A percentile compares a stretch with the other conserved stretches of the same genome.
Evolutionary conservation across 768 basidiomycete species (phyloP).

Genomic region (Mycena albidolilacea): DNA sequence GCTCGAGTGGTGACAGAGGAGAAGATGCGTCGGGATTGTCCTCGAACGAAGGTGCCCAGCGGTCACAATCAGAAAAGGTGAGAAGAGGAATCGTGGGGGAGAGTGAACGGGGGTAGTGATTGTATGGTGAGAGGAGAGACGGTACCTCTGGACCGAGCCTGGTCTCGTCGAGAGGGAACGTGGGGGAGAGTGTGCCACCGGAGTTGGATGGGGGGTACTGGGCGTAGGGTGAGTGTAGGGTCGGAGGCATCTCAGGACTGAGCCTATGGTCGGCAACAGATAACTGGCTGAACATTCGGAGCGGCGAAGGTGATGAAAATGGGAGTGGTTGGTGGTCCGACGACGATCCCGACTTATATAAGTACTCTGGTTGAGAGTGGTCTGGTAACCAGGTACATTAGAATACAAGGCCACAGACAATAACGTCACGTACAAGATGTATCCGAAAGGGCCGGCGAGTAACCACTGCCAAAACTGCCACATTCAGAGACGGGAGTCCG

Average conservation of each 20-base stretch:
- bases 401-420: not conserved
- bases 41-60: not conserved
- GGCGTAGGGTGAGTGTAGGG: not conserved
- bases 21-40: not conserved
- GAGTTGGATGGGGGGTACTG: not conserved
- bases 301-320: not conserved
- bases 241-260: not conserved
- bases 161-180: not conserved
- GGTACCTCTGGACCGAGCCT: no score
- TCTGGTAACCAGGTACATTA: not conserved
- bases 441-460: conserved; percentile 15
- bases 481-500: conserved; percentile 12
- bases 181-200: not conserved
- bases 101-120: not conserved
- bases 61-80: not conserved
- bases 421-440: conserved; percentile 11
- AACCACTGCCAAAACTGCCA: not conserved
- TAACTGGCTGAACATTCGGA: not conserved
- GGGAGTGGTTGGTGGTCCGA: not conserved
- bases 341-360: not conserved
- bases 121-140: no score
- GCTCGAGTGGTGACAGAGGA: not conserved
- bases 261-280: not conserved
- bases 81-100: conserved; percentile 1
- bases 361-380: not conserved